Evolutionary conservation across 2,329 filamentous ascomycete genomes (phyloP).

Genomic region (Hypoxylon sp.): DNA sequence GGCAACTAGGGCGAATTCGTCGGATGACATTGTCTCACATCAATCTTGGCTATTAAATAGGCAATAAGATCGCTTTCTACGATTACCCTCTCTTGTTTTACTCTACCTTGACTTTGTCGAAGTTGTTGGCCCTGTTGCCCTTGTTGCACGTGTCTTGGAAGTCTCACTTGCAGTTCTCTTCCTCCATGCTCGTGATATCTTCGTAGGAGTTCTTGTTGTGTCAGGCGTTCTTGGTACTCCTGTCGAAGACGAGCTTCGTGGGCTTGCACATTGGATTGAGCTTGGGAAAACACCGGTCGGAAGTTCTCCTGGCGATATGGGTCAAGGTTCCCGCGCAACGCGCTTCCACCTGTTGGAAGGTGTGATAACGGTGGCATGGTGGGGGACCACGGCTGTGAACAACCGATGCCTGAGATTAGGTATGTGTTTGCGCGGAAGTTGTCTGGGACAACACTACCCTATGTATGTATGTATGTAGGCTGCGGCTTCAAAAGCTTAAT

Average conservation of each 20-base stretch:
- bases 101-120: neutral
- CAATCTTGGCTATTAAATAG: constrained; percentile 2
- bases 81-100: constrained; percentile 1
- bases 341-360: neutral
- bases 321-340: constrained; percentile 1
- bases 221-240: neutral
- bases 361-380: constrained; percentile 9
- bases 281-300: neutral
- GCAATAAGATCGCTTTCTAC: neutral
- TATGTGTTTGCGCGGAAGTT: neutral
- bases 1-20: neutral
- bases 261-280: neutral
- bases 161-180: constrained; percentile 1
- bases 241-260: neutral
- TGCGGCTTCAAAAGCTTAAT: constrained; percentile 2
- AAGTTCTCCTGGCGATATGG: neutral
- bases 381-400: neutral
- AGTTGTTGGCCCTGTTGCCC: neutral
- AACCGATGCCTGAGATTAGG: neutral
- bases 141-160: neutral
- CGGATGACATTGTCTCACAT: constrained; percentile 10
- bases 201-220: neutral
- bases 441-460: neutral
- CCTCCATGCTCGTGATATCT: neutral
- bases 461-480: neutral